Conservation (phyloP, 495 filamentous ascomycete genomes). For the Podospora pseudopauciseta region DNA sequence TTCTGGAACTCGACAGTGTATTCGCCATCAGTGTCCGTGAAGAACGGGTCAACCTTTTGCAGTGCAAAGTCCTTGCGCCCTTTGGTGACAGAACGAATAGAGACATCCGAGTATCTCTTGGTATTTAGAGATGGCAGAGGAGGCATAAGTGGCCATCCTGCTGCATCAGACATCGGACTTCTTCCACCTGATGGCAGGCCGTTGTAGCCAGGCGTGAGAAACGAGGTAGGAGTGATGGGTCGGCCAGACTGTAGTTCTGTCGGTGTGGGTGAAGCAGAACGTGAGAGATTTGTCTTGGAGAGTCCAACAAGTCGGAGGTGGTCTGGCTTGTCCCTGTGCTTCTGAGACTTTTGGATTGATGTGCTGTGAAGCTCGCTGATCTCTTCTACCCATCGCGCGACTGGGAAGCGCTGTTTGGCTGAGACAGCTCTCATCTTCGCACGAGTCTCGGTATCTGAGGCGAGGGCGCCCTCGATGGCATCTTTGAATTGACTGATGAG, state of each 20-base stretch:
- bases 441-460: constrained; percentile 53
- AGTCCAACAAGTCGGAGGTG: constrained; percentile 7
- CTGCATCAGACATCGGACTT: constrained; percentile 3
- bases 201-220: constrained; percentile 29
- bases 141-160: constrained; percentile 11
- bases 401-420: constrained; percentile 73
- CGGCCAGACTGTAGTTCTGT: constrained; percentile 12
- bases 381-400: constrained; percentile 62
- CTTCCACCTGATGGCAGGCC: constrained; percentile 12
- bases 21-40: constrained; percentile 57
- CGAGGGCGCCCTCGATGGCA: constrained; percentile 62
- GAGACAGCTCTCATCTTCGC: constrained; percentile 70
- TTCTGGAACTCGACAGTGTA: constrained; percentile 56
- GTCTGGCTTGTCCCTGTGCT: constrained; percentile 17
- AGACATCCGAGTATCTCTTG: constrained; percentile 10
- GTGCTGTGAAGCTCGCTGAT: constrained; percentile 58
- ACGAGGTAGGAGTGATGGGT: constrained; percentile 12
- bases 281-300: constrained; percentile 9
- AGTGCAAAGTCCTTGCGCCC: constrained; percentile 42
- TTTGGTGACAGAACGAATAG: constrained; percentile 22
- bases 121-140: constrained; percentile 4
- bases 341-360: constrained; percentile 38
- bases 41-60: constrained; percentile 63
- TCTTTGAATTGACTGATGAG: constrained; percentile 67
- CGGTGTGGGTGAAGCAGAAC: constrained; percentile 13